Evolutionary conservation across 345 rosid genomes (phyloP).

Genomic region (Arabidopsis arenosa): DNA sequence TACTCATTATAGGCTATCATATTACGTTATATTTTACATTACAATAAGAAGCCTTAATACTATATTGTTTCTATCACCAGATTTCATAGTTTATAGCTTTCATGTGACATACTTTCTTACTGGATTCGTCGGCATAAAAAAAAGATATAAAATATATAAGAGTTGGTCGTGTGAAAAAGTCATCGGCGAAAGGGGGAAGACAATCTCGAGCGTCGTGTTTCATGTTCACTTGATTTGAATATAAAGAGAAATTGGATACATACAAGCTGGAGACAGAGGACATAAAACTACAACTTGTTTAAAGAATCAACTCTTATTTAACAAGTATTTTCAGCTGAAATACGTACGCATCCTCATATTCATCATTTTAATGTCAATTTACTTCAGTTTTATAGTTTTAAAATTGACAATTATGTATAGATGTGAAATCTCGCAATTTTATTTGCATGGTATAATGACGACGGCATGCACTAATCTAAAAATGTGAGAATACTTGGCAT

Average conservation of each 20-base stretch:
- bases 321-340: neutral
- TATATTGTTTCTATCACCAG: neutral
- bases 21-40: neutral
- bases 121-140: slow-evolving; percentile 14
- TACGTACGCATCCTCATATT: neutral
- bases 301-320: slow-evolving; percentile 2
- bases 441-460: neutral
- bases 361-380: neutral
- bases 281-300: slow-evolving; percentile 29
- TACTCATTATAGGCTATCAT: neutral
- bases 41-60: neutral
- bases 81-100: slow-evolving; percentile 20
- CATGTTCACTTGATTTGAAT: slow-evolving; percentile 32
- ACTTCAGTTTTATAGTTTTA: neutral
- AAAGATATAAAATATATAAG: neutral
- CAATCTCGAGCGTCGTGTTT: slow-evolving; percentile 42
- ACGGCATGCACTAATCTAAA: neutral
- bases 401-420: neutral
- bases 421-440: slow-evolving; percentile 3
- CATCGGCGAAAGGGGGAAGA: slow-evolving; percentile 31
- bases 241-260: neutral
- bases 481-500: neutral
- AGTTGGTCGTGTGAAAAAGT: slow-evolving; percentile 28
- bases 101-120: neutral
- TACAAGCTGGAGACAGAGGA: slow-evolving; percentile 29